Percentiles rank a stretch among this genome's conserved stretches.
phyloP scores from a whole-genome alignment of 176 grass and related monocot genomes.

The Aegilops umbellulata region DNA sequence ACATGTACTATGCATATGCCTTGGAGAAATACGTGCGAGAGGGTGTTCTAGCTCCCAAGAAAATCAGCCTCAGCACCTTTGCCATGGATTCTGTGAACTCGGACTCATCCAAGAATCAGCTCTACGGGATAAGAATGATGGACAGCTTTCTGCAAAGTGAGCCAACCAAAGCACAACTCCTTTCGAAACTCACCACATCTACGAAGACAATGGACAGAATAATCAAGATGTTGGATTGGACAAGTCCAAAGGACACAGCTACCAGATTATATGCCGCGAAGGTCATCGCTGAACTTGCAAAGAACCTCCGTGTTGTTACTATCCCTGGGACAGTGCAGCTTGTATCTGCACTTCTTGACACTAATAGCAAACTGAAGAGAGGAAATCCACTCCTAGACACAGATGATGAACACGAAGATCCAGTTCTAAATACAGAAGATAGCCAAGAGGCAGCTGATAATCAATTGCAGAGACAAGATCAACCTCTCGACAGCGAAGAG shows the following conservation, averaged over 20 bases:
- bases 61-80: not conserved
- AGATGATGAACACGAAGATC: not conserved
- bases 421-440: not conserved
- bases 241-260: not conserved
- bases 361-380: not conserved
- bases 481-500: rapidly evolving
- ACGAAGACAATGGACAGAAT: not conserved
- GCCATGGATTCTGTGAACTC: not conserved
- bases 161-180: not conserved
- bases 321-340: not conserved
- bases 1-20: not conserved
- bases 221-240: not conserved
- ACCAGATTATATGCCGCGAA: not conserved
- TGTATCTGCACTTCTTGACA: not conserved
- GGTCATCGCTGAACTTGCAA: not conserved
- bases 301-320: not conserved
- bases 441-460: too few species aligned
- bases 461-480: too few species aligned
- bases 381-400: not conserved
- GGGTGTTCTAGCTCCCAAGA: not conserved
- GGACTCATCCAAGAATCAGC: not conserved
- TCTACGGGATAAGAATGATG: not conserved
- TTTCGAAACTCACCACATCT: not conserved
- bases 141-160: not conserved
- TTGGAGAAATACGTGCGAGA: not conserved